phyloP scores from a whole-genome alignment of 1,139 yeast genomes.

The Kodamaea derodonti region DNA sequence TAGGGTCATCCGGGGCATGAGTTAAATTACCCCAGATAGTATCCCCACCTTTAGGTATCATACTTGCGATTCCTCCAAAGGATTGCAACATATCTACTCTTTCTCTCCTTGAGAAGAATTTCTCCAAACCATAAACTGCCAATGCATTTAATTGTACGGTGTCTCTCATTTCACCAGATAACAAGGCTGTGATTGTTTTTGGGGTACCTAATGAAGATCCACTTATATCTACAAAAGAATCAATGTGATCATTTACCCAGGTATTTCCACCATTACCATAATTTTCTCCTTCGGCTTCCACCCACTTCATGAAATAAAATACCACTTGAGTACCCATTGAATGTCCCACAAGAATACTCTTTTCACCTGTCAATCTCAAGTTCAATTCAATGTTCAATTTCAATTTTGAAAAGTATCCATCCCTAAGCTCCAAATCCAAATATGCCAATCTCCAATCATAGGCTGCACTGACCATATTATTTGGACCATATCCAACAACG shows the following conservation, averaged over 20 bases:
- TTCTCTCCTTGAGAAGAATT: constrained; percentile 86
- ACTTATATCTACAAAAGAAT: constrained; percentile 77
- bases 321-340: constrained; percentile 95
- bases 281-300: constrained; percentile 72
- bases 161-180: constrained; percentile 97
- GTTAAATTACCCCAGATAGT: constrained; percentile 76
- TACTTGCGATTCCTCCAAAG: constrained; percentile 92
- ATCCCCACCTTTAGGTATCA: constrained; percentile 95
- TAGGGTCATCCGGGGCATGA: constrained; percentile 60
- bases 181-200: constrained; percentile 81
- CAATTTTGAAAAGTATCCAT: constrained; percentile 74
- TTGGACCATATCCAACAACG: constrained; percentile 89
- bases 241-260: constrained; percentile 86
- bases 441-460: constrained; percentile 96
- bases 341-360: constrained; percentile 79
- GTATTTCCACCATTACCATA: constrained; percentile 84
- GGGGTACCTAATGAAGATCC: constrained; percentile 93
- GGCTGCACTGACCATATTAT: constrained; percentile 84
- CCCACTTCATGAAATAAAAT: constrained; percentile 92
- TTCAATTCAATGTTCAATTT: constrained; percentile 66
- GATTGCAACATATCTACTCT: constrained; percentile 79
- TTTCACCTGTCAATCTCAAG: constrained; percentile 53
- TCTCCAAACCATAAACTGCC: constrained; percentile 92
- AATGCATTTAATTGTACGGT: constrained; percentile 89
- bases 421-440: constrained; percentile 81